These are phyloP conservation scores for Microbotryum scabiosae DNA, from an alignment of 1,284 basidiomycete genomes.

Conservation along the genomic window DNA sequence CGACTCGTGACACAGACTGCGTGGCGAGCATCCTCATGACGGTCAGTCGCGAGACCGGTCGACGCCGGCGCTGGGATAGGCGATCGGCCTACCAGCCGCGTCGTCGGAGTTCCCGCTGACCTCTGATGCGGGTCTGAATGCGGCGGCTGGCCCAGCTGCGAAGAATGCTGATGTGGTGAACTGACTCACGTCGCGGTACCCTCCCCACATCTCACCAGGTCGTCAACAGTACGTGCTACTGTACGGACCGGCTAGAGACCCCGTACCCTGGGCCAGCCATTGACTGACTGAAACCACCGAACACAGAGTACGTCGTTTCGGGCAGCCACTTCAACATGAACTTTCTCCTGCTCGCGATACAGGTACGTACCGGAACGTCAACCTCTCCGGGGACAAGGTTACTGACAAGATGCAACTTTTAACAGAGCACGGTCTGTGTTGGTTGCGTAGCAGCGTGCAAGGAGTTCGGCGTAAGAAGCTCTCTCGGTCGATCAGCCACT, in stretches of 20 bases:
- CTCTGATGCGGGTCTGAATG: too few species aligned
- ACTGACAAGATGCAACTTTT: too few species aligned
- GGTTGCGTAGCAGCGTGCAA: slow-evolving; percentile 67
- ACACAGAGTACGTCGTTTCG: slow-evolving; percentile 78
- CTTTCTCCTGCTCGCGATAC: slow-evolving; percentile 85
- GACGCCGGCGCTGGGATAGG: too few species aligned
- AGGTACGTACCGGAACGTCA: slow-evolving; percentile 39
- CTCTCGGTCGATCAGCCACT: not conserved
- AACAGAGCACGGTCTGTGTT: slow-evolving; percentile 56
- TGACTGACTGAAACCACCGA: too few species aligned
- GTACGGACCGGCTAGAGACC: too few species aligned
- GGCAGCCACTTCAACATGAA: slow-evolving; percentile 94
- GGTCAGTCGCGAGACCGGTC: slow-evolving; percentile 43
- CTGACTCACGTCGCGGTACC: too few species aligned
- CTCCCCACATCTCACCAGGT: too few species aligned
- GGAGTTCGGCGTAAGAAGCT: slow-evolving; percentile 48
- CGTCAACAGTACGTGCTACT: too few species aligned
- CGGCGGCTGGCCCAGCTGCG: too few species aligned
- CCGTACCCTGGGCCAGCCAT: too few species aligned
- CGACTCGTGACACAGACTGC: slow-evolving; percentile 49
- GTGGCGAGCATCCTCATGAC: slow-evolving; percentile 95
- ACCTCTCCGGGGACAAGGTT: slow-evolving; percentile 1
- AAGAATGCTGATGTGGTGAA: too few species aligned
- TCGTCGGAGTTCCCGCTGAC: not conserved
- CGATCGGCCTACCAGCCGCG: not conserved